These are phyloP conservation scores for Liquidambar formosana DNA, from an alignment of 164 flowering plant genomes.

Conservation along the genomic window DNA sequence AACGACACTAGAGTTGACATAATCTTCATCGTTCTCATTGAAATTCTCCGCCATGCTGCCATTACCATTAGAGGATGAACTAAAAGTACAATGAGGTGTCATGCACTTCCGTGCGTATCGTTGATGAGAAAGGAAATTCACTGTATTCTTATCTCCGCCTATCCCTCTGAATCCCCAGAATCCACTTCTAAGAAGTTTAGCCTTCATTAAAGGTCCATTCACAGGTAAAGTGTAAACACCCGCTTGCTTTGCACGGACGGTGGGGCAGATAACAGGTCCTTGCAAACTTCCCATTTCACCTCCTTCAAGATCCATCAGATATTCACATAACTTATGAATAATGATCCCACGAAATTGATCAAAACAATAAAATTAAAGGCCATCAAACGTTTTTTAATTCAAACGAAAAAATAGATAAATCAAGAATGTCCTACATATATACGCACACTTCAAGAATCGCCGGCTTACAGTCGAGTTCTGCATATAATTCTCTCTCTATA, in stretches of 20 bases:
- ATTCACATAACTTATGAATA: background rate
- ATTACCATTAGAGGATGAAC: conserved; percentile 80
- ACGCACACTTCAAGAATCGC: too few relatives aligned
- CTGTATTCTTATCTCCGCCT: conserved; percentile 20
- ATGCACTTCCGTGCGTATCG: conserved; percentile 24
- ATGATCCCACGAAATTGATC: background rate
- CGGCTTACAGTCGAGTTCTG: too few relatives aligned
- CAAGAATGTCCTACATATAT: too few relatives aligned
- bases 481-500: too few relatives aligned
- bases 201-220: conserved; percentile 33
- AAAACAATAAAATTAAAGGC: too few relatives aligned
- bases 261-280: conserved; percentile 79
- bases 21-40: conserved; percentile 80
- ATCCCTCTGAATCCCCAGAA: conserved; percentile 51
- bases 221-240: conserved; percentile 34
- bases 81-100: conserved; percentile 52
- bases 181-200: conserved; percentile 46
- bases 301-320: conserved; percentile 14
- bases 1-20: conserved; percentile 83
- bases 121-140: conserved; percentile 21
- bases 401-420: too few relatives aligned
- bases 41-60: conserved; percentile 91
- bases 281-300: conserved; percentile 63
- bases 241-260: conserved; percentile 50
- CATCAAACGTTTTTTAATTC: too few relatives aligned